Conservation (phyloP, 208 protist species). For the Acanthamoeba healyi region DNA sequence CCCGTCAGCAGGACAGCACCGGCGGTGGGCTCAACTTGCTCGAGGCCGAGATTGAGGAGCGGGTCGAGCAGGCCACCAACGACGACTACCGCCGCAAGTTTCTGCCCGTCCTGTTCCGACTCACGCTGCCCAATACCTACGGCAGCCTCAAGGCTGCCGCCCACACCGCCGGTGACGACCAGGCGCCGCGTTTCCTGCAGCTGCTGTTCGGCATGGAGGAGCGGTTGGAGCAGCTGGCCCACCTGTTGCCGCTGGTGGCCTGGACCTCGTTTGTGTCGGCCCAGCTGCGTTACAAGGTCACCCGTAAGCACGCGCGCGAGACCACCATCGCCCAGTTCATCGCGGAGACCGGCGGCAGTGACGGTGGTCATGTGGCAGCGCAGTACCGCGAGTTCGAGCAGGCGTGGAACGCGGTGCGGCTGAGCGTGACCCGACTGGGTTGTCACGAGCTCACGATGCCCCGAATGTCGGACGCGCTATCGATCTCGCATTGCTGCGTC, state of each 20-base stretch:
- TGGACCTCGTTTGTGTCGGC: background rate
- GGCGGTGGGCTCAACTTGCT: background rate
- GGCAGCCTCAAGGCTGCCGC: background rate
- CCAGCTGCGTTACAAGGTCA: conserved; percentile 4
- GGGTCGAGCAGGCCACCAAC: background rate
- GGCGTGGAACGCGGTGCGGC: conserved; percentile 3
- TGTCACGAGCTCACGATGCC: conserved; percentile 31
- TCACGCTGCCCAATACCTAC: conserved; percentile 19
- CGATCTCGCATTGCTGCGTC: conserved; percentile 1
- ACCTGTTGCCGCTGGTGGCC: conserved; percentile 16
- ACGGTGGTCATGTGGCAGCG: background rate
- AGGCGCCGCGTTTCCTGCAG: background rate
- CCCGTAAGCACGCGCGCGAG: background rate
- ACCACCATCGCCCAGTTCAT: conserved; percentile 30
- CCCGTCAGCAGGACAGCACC: background rate
- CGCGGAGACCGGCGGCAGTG: background rate
- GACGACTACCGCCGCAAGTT: background rate
- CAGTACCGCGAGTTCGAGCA: conserved; percentile 1
- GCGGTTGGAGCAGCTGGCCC: conserved; percentile 12
- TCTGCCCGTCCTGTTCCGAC: background rate
- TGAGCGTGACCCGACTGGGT: background rate
- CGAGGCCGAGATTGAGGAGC: conserved; percentile 13
- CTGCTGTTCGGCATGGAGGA: conserved; percentile 4
- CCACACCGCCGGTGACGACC: background rate
- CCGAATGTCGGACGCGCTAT: background rate